Evolutionary conservation across 169 alveolate genomes (phyloP), one percentile per base, ranked within the genome.

Genomic region (Plasmodium blacklocki): DNA sequence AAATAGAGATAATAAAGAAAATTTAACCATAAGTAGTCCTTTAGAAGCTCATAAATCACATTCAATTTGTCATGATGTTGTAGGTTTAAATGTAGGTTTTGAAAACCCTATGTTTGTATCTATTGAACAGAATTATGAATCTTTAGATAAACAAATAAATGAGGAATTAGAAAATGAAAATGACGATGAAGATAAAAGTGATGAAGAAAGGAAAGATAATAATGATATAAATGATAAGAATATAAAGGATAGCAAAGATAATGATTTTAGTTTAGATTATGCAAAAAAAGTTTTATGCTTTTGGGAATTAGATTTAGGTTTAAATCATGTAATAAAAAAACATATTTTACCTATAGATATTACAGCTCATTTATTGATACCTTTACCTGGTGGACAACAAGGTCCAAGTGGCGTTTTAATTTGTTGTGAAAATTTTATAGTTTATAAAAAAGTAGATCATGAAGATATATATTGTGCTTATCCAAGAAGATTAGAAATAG

Each of bases 281-380:
- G 92, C 95, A 15, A 92, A 96, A 87, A 98, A 98, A 86, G 94
- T 93, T 11, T 92, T 99, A 43, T 95, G 97, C 12, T 94, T 97
- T 74, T 99, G 99, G 97, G 99, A 99, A 95, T 97, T 99, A 98
- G 99, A 99, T 94, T 94, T 99, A 54, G 99, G 99, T 6, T 95
- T 98, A 80, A 99, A 99, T 95, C 99, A 98, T 90, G 99, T 98
- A 50, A 96, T 97, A n/a, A 96, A 98, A 91, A 98, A 98, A 92
- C 85, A 94, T 64, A 95, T 98, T 8, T 91, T 96, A 21, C 96
- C 96, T 1, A 80, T 93, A 26, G 95, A 94, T 52, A 39, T 94
- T 19, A 87, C 97, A 47, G 99, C 99, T 45, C 99, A 98, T 95
- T 74, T 94, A 72, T 92, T 98, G 21, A 94, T 98, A 39, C 95